Evolutionary conservation across 176 grass and related monocot genomes (phyloP).

Genomic region (Thinopyrum elongatum): DNA sequence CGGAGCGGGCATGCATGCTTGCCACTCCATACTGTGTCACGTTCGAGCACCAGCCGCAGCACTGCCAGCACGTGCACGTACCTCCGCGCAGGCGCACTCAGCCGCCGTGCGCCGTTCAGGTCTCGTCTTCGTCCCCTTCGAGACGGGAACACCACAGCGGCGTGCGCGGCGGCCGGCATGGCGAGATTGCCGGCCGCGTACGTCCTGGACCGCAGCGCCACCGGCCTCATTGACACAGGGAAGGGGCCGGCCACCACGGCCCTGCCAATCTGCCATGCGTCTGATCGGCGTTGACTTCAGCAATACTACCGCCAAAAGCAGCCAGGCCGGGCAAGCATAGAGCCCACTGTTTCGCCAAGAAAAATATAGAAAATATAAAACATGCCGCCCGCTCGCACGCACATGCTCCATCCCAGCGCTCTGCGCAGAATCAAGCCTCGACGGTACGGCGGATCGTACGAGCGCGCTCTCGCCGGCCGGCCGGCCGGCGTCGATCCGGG

Average conservation of each 20-base stretch:
- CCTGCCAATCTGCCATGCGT: background rate
- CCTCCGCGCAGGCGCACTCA: background rate
- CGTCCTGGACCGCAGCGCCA: background rate
- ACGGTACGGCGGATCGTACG: background rate
- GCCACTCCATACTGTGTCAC: no score
- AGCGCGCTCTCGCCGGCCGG: no score
- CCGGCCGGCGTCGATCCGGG: no score
- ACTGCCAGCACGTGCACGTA: no score
- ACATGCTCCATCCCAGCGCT: background rate
- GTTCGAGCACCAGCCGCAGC: no score
- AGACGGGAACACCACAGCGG: background rate
- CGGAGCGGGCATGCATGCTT: no score
- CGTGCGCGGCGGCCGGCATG: no score
- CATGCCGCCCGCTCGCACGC: background rate
- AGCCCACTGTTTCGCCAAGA: no score
- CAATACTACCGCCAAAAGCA: background rate
- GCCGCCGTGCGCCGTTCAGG: background rate
- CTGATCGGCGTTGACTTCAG: background rate
- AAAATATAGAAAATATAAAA: no score
- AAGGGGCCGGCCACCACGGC: background rate
- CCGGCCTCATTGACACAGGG: background rate
- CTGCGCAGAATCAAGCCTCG: slow-evolving; percentile 7
- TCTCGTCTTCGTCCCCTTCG: background rate
- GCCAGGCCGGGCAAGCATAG: background rate
- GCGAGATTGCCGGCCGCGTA: background rate